Conservation (phyloP, 2,329 filamentous ascomycete genomes). For the Beauveria rudraprayagi region DNA sequence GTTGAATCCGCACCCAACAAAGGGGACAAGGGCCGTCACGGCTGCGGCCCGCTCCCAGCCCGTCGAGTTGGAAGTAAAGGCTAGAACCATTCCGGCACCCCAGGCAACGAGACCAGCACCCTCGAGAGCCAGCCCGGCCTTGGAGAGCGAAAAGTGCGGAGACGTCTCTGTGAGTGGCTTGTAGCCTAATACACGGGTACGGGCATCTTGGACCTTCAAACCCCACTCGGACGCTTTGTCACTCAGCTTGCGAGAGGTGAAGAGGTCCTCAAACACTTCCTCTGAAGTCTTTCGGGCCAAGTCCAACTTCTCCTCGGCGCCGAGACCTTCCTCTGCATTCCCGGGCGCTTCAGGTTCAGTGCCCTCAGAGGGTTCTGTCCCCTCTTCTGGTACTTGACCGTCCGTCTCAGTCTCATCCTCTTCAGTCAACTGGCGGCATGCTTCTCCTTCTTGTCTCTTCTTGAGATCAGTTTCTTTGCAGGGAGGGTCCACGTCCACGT, state of each 20-base stretch:
- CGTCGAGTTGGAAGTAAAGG: not conserved
- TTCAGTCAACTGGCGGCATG: not conserved
- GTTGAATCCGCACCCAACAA: not conserved
- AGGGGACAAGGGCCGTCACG: not conserved
- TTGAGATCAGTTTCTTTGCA: not conserved
- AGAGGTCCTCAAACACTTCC: not conserved
- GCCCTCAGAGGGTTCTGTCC: not conserved
- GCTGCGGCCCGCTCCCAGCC: not conserved
- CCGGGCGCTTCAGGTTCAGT: not conserved
- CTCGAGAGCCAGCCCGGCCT: not conserved
- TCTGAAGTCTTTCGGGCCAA: not conserved
- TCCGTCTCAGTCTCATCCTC: not conserved
- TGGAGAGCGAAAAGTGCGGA: not conserved
- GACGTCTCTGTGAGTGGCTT: not conserved
- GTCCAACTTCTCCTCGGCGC: not conserved
- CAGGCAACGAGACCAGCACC: not conserved
- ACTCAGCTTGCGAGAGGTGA: not conserved
- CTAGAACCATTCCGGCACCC: not conserved
- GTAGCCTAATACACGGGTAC: not conserved
- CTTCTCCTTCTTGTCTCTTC: not conserved
- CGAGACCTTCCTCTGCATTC: not conserved
- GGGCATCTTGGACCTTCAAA: not conserved
- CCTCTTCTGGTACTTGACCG: not conserved
- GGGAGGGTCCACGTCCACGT: not conserved
- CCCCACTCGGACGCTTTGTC: not conserved